Evolutionary conservation across 2,329 filamentous ascomycete species (phyloP).

Genomic region (Volutella citrinella): DNA sequence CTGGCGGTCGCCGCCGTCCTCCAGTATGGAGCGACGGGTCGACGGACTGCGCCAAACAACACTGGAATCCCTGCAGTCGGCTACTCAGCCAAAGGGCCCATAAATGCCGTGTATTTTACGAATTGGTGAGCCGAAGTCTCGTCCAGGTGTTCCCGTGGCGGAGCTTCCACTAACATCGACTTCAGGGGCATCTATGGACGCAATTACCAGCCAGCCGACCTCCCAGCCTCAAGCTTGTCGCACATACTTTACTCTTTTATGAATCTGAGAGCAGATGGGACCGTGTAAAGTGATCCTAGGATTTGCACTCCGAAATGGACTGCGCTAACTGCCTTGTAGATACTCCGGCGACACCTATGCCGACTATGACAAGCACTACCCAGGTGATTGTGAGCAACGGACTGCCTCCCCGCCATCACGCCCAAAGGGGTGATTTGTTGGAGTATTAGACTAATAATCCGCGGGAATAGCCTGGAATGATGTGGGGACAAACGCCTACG

Average conservation of each 20-base stretch:
- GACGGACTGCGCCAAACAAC: no score
- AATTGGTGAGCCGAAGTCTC: slow-evolving; percentile 57
- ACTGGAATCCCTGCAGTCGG: no score
- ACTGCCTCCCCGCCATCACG: no score
- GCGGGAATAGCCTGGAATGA: slow-evolving; percentile 63
- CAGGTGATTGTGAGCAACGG: no score
- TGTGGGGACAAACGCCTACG: slow-evolving; percentile 65
- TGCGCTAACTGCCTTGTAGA: slow-evolving; percentile 2
- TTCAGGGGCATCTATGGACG: slow-evolving; percentile 65
- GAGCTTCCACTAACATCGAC: neutral
- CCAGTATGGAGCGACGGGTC: no score
- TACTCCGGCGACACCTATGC: slow-evolving; percentile 37
- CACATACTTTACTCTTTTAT: slow-evolving; percentile 66
- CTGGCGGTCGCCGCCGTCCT: no score
- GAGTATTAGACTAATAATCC: no score
- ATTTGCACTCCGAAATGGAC: no score
- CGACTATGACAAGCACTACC: slow-evolving; percentile 65
- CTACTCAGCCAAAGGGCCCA: no score
- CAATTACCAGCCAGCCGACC: slow-evolving; percentile 68
- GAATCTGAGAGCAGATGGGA: slow-evolving; percentile 43
- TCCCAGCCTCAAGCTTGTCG: slow-evolving; percentile 67
- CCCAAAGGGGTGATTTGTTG: no score
- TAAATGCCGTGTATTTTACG: slow-evolving; percentile 53
- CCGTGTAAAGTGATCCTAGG: slow-evolving; percentile 37
- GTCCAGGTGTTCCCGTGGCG: no score